Percentiles rank a stretch among this genome's conserved stretches.
Evolutionary conservation across 148 eudicot species (phyloP).

Genomic region (Dysphania ambrosioides): DNA sequence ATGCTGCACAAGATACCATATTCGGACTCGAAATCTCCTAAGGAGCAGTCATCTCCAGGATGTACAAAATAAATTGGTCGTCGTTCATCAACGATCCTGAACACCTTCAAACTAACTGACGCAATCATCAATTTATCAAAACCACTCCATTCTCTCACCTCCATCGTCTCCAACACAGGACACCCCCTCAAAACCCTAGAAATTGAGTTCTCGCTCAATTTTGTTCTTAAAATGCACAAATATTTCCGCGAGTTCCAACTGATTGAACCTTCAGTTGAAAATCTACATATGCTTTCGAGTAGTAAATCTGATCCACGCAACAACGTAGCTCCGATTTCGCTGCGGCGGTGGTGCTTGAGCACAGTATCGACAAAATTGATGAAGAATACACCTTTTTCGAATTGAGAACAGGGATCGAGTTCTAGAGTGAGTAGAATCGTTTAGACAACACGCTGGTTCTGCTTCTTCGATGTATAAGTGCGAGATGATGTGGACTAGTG

Average conservation of each 20-base stretch:
- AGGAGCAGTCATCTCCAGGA: not conserved
- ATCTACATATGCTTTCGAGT: conserved; percentile 13
- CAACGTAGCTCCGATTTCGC: not conserved
- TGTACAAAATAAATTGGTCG: not conserved
- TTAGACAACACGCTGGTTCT: conserved; percentile 17
- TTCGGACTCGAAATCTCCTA: conserved; percentile 27
- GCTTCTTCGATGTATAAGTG: conserved; percentile 25
- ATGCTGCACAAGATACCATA: no score
- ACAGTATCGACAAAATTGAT: conserved; percentile 2
- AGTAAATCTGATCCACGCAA: conserved; percentile 9
- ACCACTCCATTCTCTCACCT: conserved; percentile 23
- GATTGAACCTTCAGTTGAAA: not conserved
- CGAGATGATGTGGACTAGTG: conserved; percentile 25
- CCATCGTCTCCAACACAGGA: conserved; percentile 28
- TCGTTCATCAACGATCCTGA: conserved; percentile 20
- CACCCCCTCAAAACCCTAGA: conserved; percentile 27
- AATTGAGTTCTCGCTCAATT: conserved; percentile 12
- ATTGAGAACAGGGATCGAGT: conserved; percentile 13
- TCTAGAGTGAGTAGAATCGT: conserved; percentile 32
- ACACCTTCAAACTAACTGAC: conserved; percentile 23
- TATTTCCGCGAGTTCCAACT: conserved; percentile 21
- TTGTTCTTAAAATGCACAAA: conserved; percentile 9
- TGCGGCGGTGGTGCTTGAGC: not conserved
- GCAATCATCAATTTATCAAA: conserved; percentile 20
- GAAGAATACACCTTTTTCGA: conserved; percentile 10